A percentile compares a stretch with the other conserved stretches of the same genome.
phyloP scores from a whole-genome alignment of 768 basidiomycete genomes.

The Auriscalpium orientale region DNA sequence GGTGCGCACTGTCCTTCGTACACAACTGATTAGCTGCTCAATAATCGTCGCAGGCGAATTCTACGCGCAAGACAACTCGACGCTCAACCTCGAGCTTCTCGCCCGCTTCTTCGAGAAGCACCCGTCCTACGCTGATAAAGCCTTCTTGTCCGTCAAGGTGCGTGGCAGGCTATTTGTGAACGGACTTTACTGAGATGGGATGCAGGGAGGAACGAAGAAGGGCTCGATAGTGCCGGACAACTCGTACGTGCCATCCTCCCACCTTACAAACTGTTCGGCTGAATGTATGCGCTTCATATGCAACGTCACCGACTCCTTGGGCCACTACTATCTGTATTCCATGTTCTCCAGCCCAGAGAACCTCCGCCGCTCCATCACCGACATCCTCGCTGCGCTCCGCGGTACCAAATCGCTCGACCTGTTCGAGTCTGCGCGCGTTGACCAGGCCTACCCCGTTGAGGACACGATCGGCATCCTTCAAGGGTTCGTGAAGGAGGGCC shows the following conservation, averaged over 20 bases:
- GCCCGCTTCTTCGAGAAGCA: conserved; percentile 41
- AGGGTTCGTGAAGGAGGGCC: conserved; percentile 43
- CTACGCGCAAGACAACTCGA: conserved; percentile 37
- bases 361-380: conserved; percentile 39
- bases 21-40: too few relatives aligned
- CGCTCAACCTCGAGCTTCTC: conserved; percentile 42
- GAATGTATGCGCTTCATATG: too few relatives aligned
- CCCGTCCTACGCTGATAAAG: conserved; percentile 36
- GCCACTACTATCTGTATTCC: not conserved
- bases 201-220: too few relatives aligned
- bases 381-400: conserved; percentile 36
- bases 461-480: conserved; percentile 35
- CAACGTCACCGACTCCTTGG: too few relatives aligned
- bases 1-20: conserved; percentile 21
- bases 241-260: conserved; percentile 9
- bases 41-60: conserved; percentile 39
- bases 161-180: not conserved
- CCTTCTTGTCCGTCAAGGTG: conserved; percentile 47
- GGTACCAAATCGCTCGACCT: conserved; percentile 52
- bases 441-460: conserved; percentile 37
- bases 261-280: too few relatives aligned
- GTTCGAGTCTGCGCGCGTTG: conserved; percentile 46
- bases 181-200: too few relatives aligned
- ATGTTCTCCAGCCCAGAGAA: conserved; percentile 25
- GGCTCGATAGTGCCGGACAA: too few relatives aligned